Percentiles rank a stretch among this genome's conserved stretches.
phyloP scores from a whole-genome alignment of 441 rosid species.

The Lepidium campestre region DNA sequence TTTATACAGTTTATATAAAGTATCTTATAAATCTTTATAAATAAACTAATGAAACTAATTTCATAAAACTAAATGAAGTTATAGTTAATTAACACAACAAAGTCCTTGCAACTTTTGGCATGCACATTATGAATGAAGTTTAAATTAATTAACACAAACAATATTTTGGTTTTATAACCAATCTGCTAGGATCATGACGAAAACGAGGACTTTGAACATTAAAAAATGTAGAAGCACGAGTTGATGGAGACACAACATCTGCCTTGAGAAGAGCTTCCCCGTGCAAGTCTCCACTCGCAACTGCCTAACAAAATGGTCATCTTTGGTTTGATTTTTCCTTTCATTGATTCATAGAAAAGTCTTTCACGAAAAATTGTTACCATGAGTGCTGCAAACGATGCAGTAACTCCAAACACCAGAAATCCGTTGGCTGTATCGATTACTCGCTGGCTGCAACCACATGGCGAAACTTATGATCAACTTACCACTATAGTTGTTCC shows the following conservation, averaged over 20 bases:
- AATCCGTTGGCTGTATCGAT: conserved; percentile 81
- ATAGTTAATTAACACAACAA: too few relatives aligned
- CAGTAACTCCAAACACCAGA: conserved; percentile 63
- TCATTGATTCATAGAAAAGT: background rate
- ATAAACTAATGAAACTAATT: too few relatives aligned
- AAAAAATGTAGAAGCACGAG: conserved; percentile 62
- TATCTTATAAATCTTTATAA: too few relatives aligned
- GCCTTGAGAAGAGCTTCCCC: conserved; percentile 80
- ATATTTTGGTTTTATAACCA: too few relatives aligned
- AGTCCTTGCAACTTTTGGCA: too few relatives aligned
- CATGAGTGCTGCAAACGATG: conserved; percentile 83
- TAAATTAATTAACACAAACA: too few relatives aligned
- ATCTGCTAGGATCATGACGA: conserved; percentile 51
- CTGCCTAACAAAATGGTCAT: conserved; percentile 43
- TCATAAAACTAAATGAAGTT: too few relatives aligned
- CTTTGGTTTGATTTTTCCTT: background rate
- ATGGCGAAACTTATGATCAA: background rate
- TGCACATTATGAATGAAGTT: too few relatives aligned
- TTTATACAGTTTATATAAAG: too few relatives aligned
- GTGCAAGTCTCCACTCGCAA: conserved; percentile 69
- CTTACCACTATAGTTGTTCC: background rate
- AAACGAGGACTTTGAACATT: conserved; percentile 54
- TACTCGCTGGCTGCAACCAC: conserved; percentile 66
- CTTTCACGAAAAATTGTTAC: conserved; percentile 29
- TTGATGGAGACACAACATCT: conserved; percentile 62